Evolutionary conservation across 129 eudicot genomes (phyloP).

Genomic region (Chrysanthemum makinoi): DNA sequence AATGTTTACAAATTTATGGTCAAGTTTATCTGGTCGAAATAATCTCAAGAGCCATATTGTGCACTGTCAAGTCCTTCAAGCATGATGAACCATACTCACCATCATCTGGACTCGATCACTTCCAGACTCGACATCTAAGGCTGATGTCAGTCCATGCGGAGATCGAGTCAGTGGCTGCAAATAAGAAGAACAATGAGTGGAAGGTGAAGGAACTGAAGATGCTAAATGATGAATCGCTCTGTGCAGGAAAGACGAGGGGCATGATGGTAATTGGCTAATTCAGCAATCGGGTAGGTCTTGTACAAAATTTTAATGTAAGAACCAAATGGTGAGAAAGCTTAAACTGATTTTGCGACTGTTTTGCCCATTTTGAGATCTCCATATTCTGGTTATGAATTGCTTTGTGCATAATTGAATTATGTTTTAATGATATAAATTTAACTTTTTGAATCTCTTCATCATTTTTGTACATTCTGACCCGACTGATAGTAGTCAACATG

Average conservation of each 20-base stretch:
- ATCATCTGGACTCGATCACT: too few relatives aligned
- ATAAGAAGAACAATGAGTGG: constrained; percentile 20
- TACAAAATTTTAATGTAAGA: constrained; percentile 28
- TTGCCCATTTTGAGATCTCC: constrained; percentile 21
- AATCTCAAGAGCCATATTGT: constrained; percentile 92
- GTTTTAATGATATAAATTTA: constrained; percentile 11
- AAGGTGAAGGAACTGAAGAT: constrained; percentile 1
- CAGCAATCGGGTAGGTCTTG: constrained; percentile 26
- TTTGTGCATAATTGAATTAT: constrained; percentile 22
- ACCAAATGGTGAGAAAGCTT: constrained; percentile 29
- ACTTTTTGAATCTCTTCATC: not conserved
- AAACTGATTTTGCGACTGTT: constrained; percentile 28
- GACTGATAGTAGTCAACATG: not conserved
- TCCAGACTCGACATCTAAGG: too few relatives aligned
- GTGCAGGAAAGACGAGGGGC: constrained; percentile 2
- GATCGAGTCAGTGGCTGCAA: constrained; percentile 14
- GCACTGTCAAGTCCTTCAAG: constrained; percentile 98
- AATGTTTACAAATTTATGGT: constrained; percentile 79
- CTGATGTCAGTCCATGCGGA: not conserved
- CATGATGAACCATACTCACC: constrained; percentile 37
- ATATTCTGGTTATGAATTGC: not conserved
- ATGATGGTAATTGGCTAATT: constrained; percentile 19
- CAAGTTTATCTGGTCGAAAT: constrained; percentile 87
- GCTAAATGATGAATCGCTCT: not conserved
- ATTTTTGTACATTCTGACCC: constrained; percentile 3